phyloP scores from a whole-genome alignment of 768 basidiomycete species.

The Terana coerulea region DNA sequence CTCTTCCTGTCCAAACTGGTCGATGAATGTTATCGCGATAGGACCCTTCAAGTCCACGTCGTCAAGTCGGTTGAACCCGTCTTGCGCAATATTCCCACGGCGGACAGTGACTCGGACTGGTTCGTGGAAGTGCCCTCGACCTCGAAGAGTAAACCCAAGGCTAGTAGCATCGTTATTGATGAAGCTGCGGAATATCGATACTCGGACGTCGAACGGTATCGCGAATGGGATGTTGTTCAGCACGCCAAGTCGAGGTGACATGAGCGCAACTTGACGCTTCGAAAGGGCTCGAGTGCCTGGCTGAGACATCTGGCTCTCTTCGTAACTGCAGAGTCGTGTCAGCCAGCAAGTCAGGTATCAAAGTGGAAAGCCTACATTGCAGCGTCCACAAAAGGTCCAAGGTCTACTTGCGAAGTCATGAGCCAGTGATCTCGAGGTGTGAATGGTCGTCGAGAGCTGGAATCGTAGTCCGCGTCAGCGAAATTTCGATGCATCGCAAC shows the following conservation, averaged over 20 bases:
- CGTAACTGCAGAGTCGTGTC: conserved; percentile 42
- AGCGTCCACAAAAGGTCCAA: conserved; percentile 77
- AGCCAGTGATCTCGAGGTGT: conserved; percentile 86
- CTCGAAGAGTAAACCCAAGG: conserved; percentile 16
- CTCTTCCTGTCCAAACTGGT: conserved; percentile 85
- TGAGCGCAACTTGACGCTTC: conserved; percentile 67
- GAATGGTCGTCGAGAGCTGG: conserved; percentile 81
- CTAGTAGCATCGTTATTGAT: conserved; percentile 56
- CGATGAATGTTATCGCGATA: conserved; percentile 88
- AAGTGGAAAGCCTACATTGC: conserved; percentile 55
- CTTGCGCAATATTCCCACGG: conserved; percentile 78
- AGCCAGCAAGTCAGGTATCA: conserved; percentile 1
- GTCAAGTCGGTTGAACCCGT: conserved; percentile 82
- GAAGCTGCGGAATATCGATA: conserved; percentile 85
- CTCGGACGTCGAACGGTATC: conserved; percentile 89
- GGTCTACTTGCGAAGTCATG: conserved; percentile 53
- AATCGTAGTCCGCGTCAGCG: conserved; percentile 11
- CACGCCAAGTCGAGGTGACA: conserved; percentile 84
- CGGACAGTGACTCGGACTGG: conserved; percentile 52
- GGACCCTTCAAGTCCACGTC: conserved; percentile 79
- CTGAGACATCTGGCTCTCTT: conserved; percentile 54
- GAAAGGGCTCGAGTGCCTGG: conserved; percentile 30
- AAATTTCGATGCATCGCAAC: background rate
- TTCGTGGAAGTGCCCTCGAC: conserved; percentile 2
- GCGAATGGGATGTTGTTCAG: conserved; percentile 96